These are phyloP conservation scores for Podospora conica DNA, from an alignment of 495 filamentous ascomycete species.

Conservation along the genomic window DNA sequence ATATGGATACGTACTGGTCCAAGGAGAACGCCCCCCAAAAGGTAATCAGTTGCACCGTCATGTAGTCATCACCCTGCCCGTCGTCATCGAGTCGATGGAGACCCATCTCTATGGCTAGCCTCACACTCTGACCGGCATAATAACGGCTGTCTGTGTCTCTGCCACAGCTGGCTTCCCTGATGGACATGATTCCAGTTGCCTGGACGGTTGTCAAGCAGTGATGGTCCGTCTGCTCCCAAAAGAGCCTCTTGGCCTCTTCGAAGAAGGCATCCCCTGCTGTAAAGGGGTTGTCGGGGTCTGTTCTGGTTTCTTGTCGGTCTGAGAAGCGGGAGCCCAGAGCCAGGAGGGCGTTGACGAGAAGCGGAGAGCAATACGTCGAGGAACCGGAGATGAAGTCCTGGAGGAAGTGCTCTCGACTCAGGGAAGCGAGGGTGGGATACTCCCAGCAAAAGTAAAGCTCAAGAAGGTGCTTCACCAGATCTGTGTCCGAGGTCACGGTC, in stretches of 20 bases:
- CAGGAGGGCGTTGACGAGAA: conserved; percentile 69
- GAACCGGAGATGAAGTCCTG: conserved; percentile 51
- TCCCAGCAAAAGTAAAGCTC: conserved; percentile 76
- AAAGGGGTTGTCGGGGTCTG: conserved; percentile 51
- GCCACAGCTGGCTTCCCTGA: conserved; percentile 56
- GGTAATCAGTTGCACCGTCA: conserved; percentile 57
- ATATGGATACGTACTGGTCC: conserved; percentile 49
- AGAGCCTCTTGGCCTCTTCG: conserved; percentile 53
- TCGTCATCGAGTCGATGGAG: conserved; percentile 44
- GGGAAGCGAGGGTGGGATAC: conserved; percentile 64
- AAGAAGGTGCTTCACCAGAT: conserved; percentile 56
- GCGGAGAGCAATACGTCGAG: conserved; percentile 59
- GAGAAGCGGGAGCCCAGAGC: conserved; percentile 69
- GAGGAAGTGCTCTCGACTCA: conserved; percentile 66
- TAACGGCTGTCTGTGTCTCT: conserved; percentile 58
- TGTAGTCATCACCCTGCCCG: conserved; percentile 43
- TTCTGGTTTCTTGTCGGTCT: conserved; percentile 52
- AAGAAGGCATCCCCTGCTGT: conserved; percentile 72
- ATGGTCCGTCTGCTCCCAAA: conserved; percentile 50
- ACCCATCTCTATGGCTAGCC: conserved; percentile 61
- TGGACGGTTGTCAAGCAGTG: conserved; percentile 68
- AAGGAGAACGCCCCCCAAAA: conserved; percentile 67
- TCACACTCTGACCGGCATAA: conserved; percentile 59
- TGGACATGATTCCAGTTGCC: conserved; percentile 68
- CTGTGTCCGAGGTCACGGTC: conserved; percentile 48